These are phyloP conservation scores for Metarhizium sp. DNA, from an alignment of 2,329 filamentous ascomycete species.

Conservation along the genomic window DNA sequence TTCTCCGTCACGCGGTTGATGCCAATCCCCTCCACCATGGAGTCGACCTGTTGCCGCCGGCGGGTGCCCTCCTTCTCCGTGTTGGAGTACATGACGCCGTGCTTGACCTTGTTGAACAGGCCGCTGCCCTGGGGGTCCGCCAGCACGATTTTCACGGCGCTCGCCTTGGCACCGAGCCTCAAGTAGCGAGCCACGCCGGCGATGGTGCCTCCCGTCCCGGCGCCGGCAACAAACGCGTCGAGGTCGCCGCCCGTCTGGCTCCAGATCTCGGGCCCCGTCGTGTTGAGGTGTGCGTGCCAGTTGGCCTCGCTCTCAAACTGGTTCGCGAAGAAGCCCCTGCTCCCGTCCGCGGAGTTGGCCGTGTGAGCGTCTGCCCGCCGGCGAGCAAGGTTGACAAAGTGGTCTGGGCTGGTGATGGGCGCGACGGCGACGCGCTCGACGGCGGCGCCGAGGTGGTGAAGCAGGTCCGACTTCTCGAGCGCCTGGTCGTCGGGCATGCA, in stretches of 20 bases:
- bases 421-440: constrained; percentile 87
- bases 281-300: constrained; percentile 70
- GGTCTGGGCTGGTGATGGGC: constrained; percentile 83
- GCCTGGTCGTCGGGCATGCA: constrained; percentile 95
- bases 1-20: constrained; percentile 93
- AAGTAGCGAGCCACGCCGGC: constrained; percentile 77
- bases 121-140: constrained; percentile 94
- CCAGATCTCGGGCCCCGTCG: constrained; percentile 86
- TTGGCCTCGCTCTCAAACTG: constrained; percentile 93
- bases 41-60: constrained; percentile 84
- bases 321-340: constrained; percentile 85
- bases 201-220: constrained; percentile 89
- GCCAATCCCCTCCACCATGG: constrained; percentile 90
- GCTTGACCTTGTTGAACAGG: constrained; percentile 81
- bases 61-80: constrained; percentile 89
- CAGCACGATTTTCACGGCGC: constrained; percentile 60
- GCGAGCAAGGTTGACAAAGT: constrained; percentile 90
- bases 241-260: constrained; percentile 64
- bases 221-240: constrained; percentile 86
- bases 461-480: constrained; percentile 78
- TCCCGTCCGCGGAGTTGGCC: constrained; percentile 41
- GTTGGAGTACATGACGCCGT: constrained; percentile 89
- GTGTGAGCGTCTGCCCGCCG: constrained; percentile 69
- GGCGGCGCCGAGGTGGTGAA: constrained; percentile 81
- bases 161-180: constrained; percentile 57